These are phyloP conservation scores for Phlyctochytrium arcticum DNA, from an alignment of 192 early-diverging fungal genomes.

Conservation along the genomic window DNA sequence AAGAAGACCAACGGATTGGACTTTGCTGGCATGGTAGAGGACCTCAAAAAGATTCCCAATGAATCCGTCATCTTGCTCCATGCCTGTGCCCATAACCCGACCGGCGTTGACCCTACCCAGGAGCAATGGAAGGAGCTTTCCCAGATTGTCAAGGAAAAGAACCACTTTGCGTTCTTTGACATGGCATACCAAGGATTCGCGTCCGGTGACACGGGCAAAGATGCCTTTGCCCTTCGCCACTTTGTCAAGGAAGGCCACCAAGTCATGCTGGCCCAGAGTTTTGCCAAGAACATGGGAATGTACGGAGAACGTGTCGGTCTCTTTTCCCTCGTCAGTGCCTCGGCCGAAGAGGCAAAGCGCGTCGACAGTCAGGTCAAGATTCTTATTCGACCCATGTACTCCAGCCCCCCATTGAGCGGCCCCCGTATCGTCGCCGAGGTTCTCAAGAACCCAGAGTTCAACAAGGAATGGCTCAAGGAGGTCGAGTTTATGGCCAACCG, in stretches of 20 bases:
- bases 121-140: constrained; percentile 92
- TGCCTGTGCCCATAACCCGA: constrained; percentile 99
- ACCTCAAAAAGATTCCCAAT: constrained; percentile 80
- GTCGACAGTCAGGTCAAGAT: constrained; percentile 94
- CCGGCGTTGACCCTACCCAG: constrained; percentile 93
- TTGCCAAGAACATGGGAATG: constrained; percentile 99
- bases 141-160: constrained; percentile 63
- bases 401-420: constrained; percentile 96
- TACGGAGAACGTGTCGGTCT: constrained; percentile 97
- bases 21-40: constrained; percentile 86
- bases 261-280: constrained; percentile 86
- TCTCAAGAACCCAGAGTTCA: constrained; percentile 67
- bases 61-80: constrained; percentile 90
- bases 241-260: constrained; percentile 78
- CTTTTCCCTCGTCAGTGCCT: constrained; percentile 77
- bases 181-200: constrained; percentile 99
- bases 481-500: constrained; percentile 97
- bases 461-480: constrained; percentile 82
- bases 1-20: constrained; percentile 88
- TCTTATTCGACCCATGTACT: constrained; percentile 95
- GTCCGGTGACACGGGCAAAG: constrained; percentile 80
- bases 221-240: constrained; percentile 90
- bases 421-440: constrained; percentile 90
- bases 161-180: constrained; percentile 95
- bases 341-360: constrained; percentile 69